Evolutionary conservation across 352 stramenopile species (phyloP).

Genomic region (Phytophthora cactorum): DNA sequence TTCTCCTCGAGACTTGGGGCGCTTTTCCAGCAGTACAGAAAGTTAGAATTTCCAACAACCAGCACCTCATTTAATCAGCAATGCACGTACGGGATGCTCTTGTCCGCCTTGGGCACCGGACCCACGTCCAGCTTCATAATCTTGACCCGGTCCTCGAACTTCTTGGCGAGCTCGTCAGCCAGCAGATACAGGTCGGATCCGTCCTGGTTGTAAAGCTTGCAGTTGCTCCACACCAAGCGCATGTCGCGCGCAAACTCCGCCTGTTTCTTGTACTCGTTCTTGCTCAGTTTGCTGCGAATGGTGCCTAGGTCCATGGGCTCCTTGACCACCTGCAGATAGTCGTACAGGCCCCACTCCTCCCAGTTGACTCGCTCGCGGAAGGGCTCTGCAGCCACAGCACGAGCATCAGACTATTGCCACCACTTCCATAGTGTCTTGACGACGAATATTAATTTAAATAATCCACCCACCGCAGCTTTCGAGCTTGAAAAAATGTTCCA

Average conservation of each 20-base stretch:
- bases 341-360: slow-evolving; percentile 90
- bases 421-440: neutral
- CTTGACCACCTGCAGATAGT: slow-evolving; percentile 93
- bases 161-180: slow-evolving; percentile 84
- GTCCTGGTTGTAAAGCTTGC: slow-evolving; percentile 90
- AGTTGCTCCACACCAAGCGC: slow-evolving; percentile 89
- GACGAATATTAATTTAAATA: neutral
- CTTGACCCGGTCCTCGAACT: slow-evolving; percentile 90
- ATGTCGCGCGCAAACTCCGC: slow-evolving; percentile 84
- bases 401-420: slow-evolving; percentile 1
- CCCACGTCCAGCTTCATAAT: slow-evolving; percentile 83
- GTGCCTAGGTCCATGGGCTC: slow-evolving; percentile 93
- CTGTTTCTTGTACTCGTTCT: slow-evolving; percentile 88
- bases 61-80: neutral
- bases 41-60: slow-evolving; percentile 2
- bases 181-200: slow-evolving; percentile 88
- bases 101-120: slow-evolving; percentile 58
- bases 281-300: slow-evolving; percentile 78
- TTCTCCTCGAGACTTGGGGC: slow-evolving; percentile 84
- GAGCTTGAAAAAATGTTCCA: slow-evolving; percentile 86
- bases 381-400: slow-evolving; percentile 50
- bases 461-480: slow-evolving; percentile 63
- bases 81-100: slow-evolving; percentile 66
- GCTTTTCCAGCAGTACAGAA: slow-evolving; percentile 42
- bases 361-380: slow-evolving; percentile 90